Evolutionary conservation across 2,329 filamentous ascomycete species (phyloP).

Genomic region (Cercospora canescens): DNA sequence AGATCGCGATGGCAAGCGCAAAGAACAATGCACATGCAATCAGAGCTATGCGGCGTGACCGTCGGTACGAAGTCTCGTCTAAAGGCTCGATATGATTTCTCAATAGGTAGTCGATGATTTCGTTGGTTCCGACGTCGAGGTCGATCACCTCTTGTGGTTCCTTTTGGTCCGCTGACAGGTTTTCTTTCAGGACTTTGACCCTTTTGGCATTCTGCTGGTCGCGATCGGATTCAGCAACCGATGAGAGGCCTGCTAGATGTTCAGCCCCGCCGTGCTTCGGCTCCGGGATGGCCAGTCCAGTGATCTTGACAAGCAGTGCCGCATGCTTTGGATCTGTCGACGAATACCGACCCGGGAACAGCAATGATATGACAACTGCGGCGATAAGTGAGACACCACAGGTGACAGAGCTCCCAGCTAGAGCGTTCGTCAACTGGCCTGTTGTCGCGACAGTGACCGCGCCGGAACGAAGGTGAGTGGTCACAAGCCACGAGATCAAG

Average conservation of each 20-base stretch:
- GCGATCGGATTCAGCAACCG: not conserved
- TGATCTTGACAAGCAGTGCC: slow-evolving; percentile 42
- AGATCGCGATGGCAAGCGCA: slow-evolving; percentile 41
- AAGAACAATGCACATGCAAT: slow-evolving; percentile 41
- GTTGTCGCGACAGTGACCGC: slow-evolving; percentile 42
- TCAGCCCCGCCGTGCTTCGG: not conserved
- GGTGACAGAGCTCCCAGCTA: slow-evolving; percentile 38
- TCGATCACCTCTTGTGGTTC: too few relatives aligned
- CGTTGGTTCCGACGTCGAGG: slow-evolving; percentile 38
- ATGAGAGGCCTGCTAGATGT: too few relatives aligned
- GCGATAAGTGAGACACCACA: slow-evolving; percentile 33
- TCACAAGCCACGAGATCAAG: slow-evolving; percentile 47
- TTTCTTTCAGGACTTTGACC: not conserved
- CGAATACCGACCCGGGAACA: slow-evolving; percentile 39
- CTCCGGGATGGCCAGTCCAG: slow-evolving; percentile 20
- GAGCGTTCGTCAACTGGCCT: slow-evolving; percentile 38
- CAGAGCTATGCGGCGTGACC: slow-evolving; percentile 41
- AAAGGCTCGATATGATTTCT: slow-evolving; percentile 43
- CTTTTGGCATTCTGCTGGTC: slow-evolving; percentile 14
- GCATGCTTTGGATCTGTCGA: slow-evolving; percentile 41
- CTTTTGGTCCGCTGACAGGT: too few relatives aligned
- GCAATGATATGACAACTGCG: slow-evolving; percentile 42
- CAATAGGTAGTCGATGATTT: slow-evolving; percentile 44
- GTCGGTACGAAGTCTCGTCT: slow-evolving; percentile 40
- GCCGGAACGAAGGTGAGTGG: slow-evolving; percentile 38